Conservation (phyloP, 2,329 filamentous ascomycete genomes). For the Claviceps fusiformis region DNA sequence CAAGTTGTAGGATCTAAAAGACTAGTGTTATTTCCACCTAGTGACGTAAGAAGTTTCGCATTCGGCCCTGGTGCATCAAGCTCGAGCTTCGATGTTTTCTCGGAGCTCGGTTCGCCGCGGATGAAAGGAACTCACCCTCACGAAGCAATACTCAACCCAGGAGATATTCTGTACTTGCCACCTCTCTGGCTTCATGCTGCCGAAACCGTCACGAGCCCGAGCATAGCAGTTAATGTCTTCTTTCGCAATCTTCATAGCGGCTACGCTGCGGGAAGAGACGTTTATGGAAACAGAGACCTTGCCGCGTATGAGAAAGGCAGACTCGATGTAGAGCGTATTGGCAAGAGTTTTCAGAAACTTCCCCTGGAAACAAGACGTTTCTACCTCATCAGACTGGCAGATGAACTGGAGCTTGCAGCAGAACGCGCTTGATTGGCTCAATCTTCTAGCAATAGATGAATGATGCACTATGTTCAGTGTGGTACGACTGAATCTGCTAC, state of each 20-base stretch:
- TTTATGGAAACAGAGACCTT: constrained; percentile 79
- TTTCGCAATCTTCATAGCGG: constrained; percentile 56
- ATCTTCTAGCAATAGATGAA: constrained; percentile 10
- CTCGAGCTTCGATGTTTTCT: constrained; percentile 62
- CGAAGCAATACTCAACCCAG: constrained; percentile 51
- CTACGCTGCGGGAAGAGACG: constrained; percentile 64
- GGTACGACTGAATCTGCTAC: neutral
- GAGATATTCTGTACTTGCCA: constrained; percentile 70
- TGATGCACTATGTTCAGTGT: neutral
- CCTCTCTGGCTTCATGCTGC: constrained; percentile 76
- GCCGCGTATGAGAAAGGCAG: constrained; percentile 74
- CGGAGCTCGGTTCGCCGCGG: constrained; percentile 25
- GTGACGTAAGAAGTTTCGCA: constrained; percentile 54
- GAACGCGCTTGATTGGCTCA: constrained; percentile 4
- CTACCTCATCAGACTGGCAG: constrained; percentile 58
- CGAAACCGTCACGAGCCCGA: constrained; percentile 41
- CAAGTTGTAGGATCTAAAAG: constrained; percentile 64
- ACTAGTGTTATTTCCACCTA: constrained; percentile 65
- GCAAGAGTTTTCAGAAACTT: constrained; percentile 47
- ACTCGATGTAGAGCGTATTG: constrained; percentile 55
- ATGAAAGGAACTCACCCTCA: constrained; percentile 45
- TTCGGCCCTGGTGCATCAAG: constrained; percentile 69
- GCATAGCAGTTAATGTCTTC: constrained; percentile 81
- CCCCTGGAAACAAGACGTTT: constrained; percentile 57
- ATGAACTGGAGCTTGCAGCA: constrained; percentile 39